Percentiles rank a stretch among this genome's conserved stretches.
Evolutionary conservation across 768 basidiomycete species (phyloP).

Genomic region (Amanita rimosa): DNA sequence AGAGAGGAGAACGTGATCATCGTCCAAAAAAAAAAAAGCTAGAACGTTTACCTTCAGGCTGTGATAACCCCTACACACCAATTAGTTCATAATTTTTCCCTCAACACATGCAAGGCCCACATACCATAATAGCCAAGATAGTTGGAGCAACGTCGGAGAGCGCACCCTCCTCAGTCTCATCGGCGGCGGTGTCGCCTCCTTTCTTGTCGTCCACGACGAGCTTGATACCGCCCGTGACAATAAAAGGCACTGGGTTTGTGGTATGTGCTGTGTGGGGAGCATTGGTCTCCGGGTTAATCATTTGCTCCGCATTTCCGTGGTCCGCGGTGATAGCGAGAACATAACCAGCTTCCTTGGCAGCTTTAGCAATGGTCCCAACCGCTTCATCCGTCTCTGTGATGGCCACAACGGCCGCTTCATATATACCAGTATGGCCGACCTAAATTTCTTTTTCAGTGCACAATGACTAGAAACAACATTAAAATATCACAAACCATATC

Average conservation of each 20-base stretch:
- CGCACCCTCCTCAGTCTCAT: slow-evolving; percentile 52
- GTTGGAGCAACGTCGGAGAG: slow-evolving; percentile 90
- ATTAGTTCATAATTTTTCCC: not conserved
- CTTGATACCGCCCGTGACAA: slow-evolving; percentile 60
- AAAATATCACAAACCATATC: slow-evolving; percentile 63
- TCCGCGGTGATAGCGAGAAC: slow-evolving; percentile 84
- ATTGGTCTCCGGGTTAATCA: slow-evolving; percentile 75
- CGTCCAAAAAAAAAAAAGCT: not conserved
- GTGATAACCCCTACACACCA: slow-evolving; percentile 37
- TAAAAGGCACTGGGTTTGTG: slow-evolving; percentile 85
- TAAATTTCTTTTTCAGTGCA: not conserved
- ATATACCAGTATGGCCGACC: slow-evolving; percentile 90
- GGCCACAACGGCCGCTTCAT: slow-evolving; percentile 84
- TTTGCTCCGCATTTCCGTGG: slow-evolving; percentile 94
- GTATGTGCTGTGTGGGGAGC: slow-evolving; percentile 90
- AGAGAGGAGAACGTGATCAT: not conserved
- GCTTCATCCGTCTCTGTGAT: slow-evolving; percentile 84
- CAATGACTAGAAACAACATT: not conserved
- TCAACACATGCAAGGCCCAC: slow-evolving; percentile 6
- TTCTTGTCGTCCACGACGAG: slow-evolving; percentile 40
- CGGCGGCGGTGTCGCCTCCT: slow-evolving; percentile 22
- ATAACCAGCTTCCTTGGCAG: slow-evolving; percentile 79
- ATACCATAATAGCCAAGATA: slow-evolving; percentile 61
- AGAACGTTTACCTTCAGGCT: slow-evolving; percentile 48
- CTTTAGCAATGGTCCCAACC: slow-evolving; percentile 78